These are phyloP conservation scores for Ascoidea rubescens DNA, from an alignment of 805 yeast genomes.

Conservation along the genomic window DNA sequence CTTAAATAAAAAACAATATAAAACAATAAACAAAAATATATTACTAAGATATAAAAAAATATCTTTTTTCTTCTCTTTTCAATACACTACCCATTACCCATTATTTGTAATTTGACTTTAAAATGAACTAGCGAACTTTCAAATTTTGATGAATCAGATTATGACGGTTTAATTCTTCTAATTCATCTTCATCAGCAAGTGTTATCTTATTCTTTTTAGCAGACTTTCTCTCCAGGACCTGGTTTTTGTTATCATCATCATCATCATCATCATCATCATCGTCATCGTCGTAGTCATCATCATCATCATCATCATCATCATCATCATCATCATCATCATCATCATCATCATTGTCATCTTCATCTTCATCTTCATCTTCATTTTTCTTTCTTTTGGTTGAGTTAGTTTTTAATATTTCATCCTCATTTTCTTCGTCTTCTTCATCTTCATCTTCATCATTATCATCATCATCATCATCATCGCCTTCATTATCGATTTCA, in stretches of 20 bases:
- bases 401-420: slow-evolving; percentile 1
- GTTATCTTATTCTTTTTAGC: not conserved
- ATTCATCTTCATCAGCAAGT: not conserved
- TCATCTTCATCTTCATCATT: slow-evolving; percentile 23
- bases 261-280: not conserved
- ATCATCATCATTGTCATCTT: not conserved
- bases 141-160: not conserved
- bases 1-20: not conserved
- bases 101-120: too few relatives aligned
- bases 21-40: not conserved
- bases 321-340: not conserved
- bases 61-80: not conserved
- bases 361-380: slow-evolving; percentile 6
- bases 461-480: slow-evolving; percentile 28
- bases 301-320: slow-evolving; percentile 2
- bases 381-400: slow-evolving; percentile 1
- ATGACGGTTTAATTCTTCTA: not conserved
- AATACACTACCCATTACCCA: too few relatives aligned
- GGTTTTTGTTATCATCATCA: not conserved
- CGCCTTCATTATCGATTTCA: slow-evolving; percentile 36
- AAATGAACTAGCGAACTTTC: too few relatives aligned
- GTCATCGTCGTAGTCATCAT: not conserved
- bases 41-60: not conserved
- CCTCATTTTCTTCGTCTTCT: slow-evolving; percentile 17
- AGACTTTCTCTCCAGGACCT: not conserved